These are phyloP conservation scores for Podospora fimiseda DNA, from an alignment of 495 filamentous ascomycete genomes.

Conservation along the genomic window DNA sequence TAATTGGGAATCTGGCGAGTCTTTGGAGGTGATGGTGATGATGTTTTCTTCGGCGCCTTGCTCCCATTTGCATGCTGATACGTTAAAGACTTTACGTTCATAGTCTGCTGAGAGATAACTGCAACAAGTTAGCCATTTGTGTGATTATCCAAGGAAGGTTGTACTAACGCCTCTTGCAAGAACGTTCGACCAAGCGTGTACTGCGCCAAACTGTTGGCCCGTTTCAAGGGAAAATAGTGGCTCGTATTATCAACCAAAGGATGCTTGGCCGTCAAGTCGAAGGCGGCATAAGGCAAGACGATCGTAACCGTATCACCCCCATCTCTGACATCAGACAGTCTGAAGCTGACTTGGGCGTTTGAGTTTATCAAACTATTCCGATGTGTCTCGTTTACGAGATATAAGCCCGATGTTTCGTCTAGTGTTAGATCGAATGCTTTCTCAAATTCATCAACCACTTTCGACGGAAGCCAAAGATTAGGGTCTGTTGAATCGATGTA, in stretches of 20 bases:
- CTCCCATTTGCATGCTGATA: slow-evolving; percentile 36
- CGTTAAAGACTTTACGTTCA: slow-evolving; percentile 40
- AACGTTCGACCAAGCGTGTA: slow-evolving; percentile 53
- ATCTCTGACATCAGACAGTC: slow-evolving; percentile 33
- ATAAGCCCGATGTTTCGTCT: slow-evolving; percentile 38
- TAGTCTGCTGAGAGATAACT: slow-evolving; percentile 44
- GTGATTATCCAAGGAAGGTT: background rate
- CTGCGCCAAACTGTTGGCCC: slow-evolving; percentile 43
- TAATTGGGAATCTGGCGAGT: background rate
- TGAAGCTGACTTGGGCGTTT: slow-evolving; percentile 48
- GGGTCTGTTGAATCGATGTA: slow-evolving; percentile 51
- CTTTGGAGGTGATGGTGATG: slow-evolving; percentile 25
- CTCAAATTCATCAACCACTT: slow-evolving; percentile 50
- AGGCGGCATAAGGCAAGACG: slow-evolving; percentile 46
- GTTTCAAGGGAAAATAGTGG: slow-evolving; percentile 49
- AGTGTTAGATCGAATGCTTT: slow-evolving; percentile 43
- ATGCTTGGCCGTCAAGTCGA: slow-evolving; percentile 41
- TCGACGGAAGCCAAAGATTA: slow-evolving; percentile 49
- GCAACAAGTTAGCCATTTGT: background rate
- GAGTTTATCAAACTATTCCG: slow-evolving; percentile 37
- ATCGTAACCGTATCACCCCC: slow-evolving; percentile 42
- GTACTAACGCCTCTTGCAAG: slow-evolving; percentile 46
- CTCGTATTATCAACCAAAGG: slow-evolving; percentile 32
- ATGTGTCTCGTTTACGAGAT: slow-evolving; percentile 43
- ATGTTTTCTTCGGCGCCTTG: slow-evolving; percentile 29